phyloP scores from a whole-genome alignment of 139 green algal species.

The Tetradesmus obliquus region DNA sequence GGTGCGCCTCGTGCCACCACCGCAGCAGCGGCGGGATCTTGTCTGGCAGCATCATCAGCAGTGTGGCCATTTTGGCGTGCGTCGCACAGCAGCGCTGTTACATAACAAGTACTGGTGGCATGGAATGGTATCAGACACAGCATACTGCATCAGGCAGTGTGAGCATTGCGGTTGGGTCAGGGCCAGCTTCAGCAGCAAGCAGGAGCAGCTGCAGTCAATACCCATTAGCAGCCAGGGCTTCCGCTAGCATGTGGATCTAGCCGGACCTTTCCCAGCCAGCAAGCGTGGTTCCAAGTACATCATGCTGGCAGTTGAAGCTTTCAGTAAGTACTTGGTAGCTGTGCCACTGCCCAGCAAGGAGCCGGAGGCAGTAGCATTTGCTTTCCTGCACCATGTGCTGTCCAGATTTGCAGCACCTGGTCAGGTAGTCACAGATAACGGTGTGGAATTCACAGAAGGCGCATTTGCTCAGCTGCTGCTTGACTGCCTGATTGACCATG shows the following conservation, averaged over 20 bases:
- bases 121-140: not conserved
- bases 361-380: not conserved
- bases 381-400: not conserved
- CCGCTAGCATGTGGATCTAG: constrained; percentile 24
- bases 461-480: constrained; percentile 8
- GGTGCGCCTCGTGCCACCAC: not conserved
- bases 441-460: not conserved
- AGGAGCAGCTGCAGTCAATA: not conserved
- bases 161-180: not conserved
- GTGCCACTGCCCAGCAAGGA: constrained; percentile 12
- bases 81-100: not conserved
- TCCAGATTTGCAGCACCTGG: constrained; percentile 3
- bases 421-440: not conserved
- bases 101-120: constrained; percentile 6
- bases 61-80: not conserved
- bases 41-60: not conserved
- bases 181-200: not conserved
- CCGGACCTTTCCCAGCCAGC: not conserved
- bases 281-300: not conserved
- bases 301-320: not conserved
- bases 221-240: not conserved
- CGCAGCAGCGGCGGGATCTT: not conserved
- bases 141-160: not conserved
- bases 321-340: constrained; percentile 14
- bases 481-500: constrained; percentile 11